Evolutionary conservation across 1,284 basidiomycete species (phyloP), one percentile per base, ranked within the genome.

Genomic region (Ustilago xerochloae): DNA sequence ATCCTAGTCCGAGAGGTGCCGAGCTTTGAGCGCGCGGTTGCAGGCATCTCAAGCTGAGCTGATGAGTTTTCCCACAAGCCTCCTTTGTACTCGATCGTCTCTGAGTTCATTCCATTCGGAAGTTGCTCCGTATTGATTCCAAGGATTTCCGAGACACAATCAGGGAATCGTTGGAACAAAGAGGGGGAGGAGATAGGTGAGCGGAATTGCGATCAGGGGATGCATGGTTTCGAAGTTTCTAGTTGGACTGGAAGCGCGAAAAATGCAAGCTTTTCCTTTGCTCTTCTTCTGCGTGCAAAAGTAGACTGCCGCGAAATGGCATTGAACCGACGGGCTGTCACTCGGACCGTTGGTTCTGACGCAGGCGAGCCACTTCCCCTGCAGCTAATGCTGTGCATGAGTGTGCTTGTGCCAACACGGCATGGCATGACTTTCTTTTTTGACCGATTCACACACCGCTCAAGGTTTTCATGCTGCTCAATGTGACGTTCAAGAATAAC

Each of bases 381-480:
- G 38, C 38, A 39, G 38, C 38, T n/a, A n/a, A n/a, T 28, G 22
- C 13, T 22, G 29, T 20, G 48, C 48, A 50, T 20, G 6, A 7
- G 30, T 16, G 16, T 26, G 18, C 47, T 32, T 22, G 10, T 29
- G 29, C 3, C 48, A 33, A 22, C 32, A 8, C 29, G 18, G 22
- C 35, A 45, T 20, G 18, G 6, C 18, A 15, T 29, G 16, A 16
- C 16, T 10, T 4, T 20, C 13, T 20, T 28, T 24, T 30, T 35
- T 43, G 32, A 47, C 22, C 49, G 49, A 38, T 51, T 35, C 38
- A 4, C 30, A 15, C 24, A 29, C 38, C 29, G 47, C 56, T 16
- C 20, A 13, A 50, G 47, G 18, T 49, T 58, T 59, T 59, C 29
- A 59, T 59, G 57, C 57, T 22, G 57, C 48, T 30, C 45, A 59